phyloP scores from a whole-genome alignment of 2,329 filamentous ascomycete genomes.

The Neonectria faginata region DNA sequence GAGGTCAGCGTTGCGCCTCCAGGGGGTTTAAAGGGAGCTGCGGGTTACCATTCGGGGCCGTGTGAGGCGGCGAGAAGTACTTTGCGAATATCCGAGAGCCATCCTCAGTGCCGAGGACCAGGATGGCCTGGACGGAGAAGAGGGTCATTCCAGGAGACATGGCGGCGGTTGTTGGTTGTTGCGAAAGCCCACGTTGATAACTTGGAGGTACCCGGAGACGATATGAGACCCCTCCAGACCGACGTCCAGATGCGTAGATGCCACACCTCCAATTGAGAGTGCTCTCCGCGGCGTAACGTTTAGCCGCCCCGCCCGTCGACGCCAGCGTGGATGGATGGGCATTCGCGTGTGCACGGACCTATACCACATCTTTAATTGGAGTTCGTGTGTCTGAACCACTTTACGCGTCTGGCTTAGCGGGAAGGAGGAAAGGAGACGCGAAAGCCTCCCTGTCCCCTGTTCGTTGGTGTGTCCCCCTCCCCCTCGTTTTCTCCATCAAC shows the following conservation, averaged over 20 bases:
- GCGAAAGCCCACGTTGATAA: conserved; percentile 32
- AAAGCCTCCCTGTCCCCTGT: conserved; percentile 36
- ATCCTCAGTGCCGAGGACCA: conserved; percentile 86
- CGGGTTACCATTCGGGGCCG: conserved; percentile 53
- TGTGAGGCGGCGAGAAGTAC: conserved; percentile 80
- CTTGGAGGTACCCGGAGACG: conserved; percentile 33
- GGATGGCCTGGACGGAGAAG: conserved; percentile 80
- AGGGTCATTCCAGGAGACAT: conserved; percentile 83
- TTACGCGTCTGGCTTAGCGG: conserved; percentile 51
- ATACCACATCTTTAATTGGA: conserved; percentile 24
- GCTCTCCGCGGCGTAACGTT: conserved; percentile 47
- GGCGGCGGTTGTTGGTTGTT: conserved; percentile 36
- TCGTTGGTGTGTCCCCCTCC: conserved; percentile 37
- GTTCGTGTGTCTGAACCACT: conserved; percentile 49
- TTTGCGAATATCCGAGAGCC: conserved; percentile 92
- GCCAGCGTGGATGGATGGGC: conserved; percentile 15
- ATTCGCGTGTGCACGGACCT: conserved; percentile 45
- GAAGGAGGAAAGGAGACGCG: conserved; percentile 37
- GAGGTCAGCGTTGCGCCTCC: conserved; percentile 45
- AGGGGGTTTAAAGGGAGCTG: conserved; percentile 32
- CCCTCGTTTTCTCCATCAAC: conserved; percentile 44
- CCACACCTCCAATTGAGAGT: conserved; percentile 39
- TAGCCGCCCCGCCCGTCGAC: conserved; percentile 41
- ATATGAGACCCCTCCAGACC: conserved; percentile 48
- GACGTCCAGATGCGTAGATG: conserved; percentile 48